Base-by-base conservation (phyloP, 768 basidiomycete species). In the Boletus huronensis region DNA sequence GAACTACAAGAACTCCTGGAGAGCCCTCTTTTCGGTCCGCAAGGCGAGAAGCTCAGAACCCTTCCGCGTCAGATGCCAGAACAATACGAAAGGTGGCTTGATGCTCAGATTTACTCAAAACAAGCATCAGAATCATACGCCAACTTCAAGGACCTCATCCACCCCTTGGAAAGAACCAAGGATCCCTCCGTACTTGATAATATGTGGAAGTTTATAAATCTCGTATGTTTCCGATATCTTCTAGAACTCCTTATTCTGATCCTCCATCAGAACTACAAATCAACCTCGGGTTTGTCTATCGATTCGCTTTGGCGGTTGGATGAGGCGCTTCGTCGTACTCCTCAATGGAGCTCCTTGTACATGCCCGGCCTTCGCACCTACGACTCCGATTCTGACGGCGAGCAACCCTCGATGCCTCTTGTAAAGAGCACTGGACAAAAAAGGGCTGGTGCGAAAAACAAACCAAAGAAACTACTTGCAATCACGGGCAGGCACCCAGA, bases 1-100 rank as follows among this genome's bases (percentile, higher is more conserved):
- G 78, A 88, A 64, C 67, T 91, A 7, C 82, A 83, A 62, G 81
- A 84, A 40, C 65, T 88, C 26, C 69, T 93, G 14, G 85, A 87
- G 50, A 72, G 74, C 16, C 82, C 85, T 2, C 70, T 93, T 32
- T 71, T 84, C 36, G 81, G 81, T 2, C 70, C 79, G 4, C 79
- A 84, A 14, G 81, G 79, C 36, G 74, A 80, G 41, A 64, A 65
- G 26, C 87, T 82, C 79, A 82, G 76, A 64, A 68, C 71, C 7
- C 70, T 74, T 35, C 67, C 75, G 16, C 80, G 78, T 35, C 64
- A 76, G 43, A 83, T 82, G 75, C 82, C 86, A 5, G 79, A 81
- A 48, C 77, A 77, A 38, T 88, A 83, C 57, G 79, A 85, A 52
- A 62, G 64, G 46, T 93, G 89, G 88, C 65, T 82, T 2, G 84